Conservation (phyloP, 257 asterid species). For the Jacaranda copaia region DNA sequence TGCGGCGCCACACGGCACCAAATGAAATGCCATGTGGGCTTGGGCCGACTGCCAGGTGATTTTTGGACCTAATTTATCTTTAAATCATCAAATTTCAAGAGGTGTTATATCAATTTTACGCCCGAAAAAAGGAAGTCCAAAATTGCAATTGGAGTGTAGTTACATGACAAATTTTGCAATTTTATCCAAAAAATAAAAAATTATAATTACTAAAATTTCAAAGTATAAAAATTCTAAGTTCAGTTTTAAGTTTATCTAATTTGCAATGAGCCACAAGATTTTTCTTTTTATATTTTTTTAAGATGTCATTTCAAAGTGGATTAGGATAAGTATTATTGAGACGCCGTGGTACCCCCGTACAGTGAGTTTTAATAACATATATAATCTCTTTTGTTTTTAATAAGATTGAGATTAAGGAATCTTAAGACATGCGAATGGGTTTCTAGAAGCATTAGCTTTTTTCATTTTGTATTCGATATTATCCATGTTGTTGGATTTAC, state of each 20-base stretch:
- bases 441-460: constrained; percentile 44
- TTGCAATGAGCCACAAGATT: not conserved
- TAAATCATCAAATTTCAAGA: too few relatives aligned
- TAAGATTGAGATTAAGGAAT: constrained; percentile 36
- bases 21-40: too few relatives aligned
- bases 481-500: constrained; percentile 48
- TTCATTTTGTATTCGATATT: constrained; percentile 25
- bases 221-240: not conserved
- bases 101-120: too few relatives aligned
- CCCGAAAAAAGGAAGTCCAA: too few relatives aligned
- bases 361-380: not conserved
- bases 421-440: constrained; percentile 36
- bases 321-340: constrained; percentile 46
- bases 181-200: too few relatives aligned
- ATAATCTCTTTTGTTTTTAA: constrained; percentile 36
- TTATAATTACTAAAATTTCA: not conserved
- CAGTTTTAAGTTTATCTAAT: not conserved
- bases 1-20: too few relatives aligned
- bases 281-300: not conserved
- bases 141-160: too few relatives aligned
- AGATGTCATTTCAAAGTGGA: constrained; percentile 34
- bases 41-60: too few relatives aligned
- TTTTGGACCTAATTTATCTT: too few relatives aligned
- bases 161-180: too few relatives aligned
- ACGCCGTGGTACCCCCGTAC: not conserved